Evolutionary conservation across 768 basidiomycete genomes (phyloP), one percentile per base, ranked within the genome.

Genomic region (Phallus indusiatus): DNA sequence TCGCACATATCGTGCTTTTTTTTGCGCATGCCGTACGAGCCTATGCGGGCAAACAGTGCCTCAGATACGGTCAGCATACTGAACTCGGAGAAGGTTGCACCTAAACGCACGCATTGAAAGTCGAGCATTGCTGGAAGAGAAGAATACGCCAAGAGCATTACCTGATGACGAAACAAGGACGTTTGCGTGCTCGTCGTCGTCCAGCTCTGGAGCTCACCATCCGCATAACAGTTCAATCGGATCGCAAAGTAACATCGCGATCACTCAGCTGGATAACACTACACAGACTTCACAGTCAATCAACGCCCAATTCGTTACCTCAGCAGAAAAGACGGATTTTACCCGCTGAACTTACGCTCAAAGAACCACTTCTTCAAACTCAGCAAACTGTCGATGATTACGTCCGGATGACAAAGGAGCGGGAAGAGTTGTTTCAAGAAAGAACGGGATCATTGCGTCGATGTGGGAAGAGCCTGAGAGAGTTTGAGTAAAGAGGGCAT

Each of bases 391-490:
- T 89, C n/a, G 72, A 72, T 53, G 85, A 88, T 59, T 90, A 88
- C 65, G 72, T 83, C 1, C 70, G 77, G 48, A 89, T 94, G 82
- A 75, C 78, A 5, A 75, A 76, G 57, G 85, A 86, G 59, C 77
- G 94, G n/a, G 94, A 96, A 63, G 78, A 80, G 53, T 96, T 86
- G 80, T 94, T 83, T 75, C 78, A 78, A 78, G 62, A 78, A 80
- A 22, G 88, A 92, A 67, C 75, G 78, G 52, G 75, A 78, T 64
- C 75, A 84, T 84, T 22, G 83, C 84, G 66, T 73, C 67, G 11
- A 75, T 93, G 24, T 97, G 94, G 94, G 94, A 95, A 71, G 86
- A n/a, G n/a, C n/a, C n/a, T n/a, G n/a, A 71, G 86, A 92, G 72
- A 94, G 89, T 69, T 70, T 97, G 66, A 83, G 86, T 0, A 77